Evolutionary conservation across 73 alveolate genomes (phyloP).

Genomic region (Diophrys sp.): DNA sequence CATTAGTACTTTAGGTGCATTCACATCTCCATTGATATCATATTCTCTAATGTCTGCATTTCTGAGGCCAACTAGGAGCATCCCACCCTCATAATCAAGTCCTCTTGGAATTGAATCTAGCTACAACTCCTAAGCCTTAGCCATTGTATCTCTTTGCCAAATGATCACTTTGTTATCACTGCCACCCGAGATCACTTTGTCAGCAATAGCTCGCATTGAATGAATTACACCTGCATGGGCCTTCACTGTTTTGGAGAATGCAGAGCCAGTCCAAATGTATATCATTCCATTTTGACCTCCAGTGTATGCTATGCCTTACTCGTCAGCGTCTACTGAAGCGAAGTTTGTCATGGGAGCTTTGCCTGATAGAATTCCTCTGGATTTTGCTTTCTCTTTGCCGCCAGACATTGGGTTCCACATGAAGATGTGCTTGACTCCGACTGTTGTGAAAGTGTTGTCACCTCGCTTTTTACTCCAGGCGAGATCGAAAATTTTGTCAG

Average conservation of each 20-base stretch:
- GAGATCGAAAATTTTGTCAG: slow-evolving; percentile 27
- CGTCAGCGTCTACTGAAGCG: slow-evolving; percentile 63
- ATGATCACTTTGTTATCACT: slow-evolving; percentile 42
- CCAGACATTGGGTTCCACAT: not conserved
- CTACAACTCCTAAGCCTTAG: slow-evolving; percentile 7
- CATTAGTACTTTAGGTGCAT: too few species aligned
- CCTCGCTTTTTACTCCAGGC: slow-evolving; percentile 38
- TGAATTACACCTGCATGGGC: slow-evolving; percentile 53
- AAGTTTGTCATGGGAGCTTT: slow-evolving; percentile 46
- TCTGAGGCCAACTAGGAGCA: slow-evolving; percentile 80
- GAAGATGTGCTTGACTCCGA: slow-evolving; percentile 8
- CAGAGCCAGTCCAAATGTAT: slow-evolving; percentile 49
- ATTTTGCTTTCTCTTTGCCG: not conserved
- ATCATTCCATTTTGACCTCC: slow-evolving; percentile 73
- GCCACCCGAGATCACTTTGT: slow-evolving; percentile 62
- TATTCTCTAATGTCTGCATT: slow-evolving; percentile 61
- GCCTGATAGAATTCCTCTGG: slow-evolving; percentile 35
- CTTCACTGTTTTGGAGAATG: slow-evolving; percentile 23
- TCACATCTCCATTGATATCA: too few species aligned
- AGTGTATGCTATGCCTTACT: slow-evolving; percentile 72
- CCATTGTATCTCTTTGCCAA: slow-evolving; percentile 17
- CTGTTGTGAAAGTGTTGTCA: slow-evolving; percentile 33
- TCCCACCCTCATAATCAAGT: slow-evolving; percentile 71
- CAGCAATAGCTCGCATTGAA: slow-evolving; percentile 36
- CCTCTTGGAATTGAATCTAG: slow-evolving; percentile 43